Conservation (phyloP, 495 filamentous ascomycete species). For the Opeltia flavorubescens region DNA sequence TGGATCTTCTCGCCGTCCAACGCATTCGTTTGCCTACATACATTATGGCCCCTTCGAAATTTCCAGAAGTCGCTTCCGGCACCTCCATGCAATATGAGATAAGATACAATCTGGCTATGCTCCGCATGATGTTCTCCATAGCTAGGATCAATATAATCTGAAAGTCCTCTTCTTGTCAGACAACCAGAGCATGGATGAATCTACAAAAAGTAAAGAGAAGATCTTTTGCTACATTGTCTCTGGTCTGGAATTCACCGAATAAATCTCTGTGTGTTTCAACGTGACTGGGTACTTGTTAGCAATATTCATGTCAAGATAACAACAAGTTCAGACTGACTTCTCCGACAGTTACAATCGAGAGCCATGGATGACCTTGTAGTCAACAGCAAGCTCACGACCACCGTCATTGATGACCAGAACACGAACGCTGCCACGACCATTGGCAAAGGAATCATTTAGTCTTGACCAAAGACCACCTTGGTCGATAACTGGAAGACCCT, state of each 20-base stretch:
- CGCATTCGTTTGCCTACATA: not conserved
- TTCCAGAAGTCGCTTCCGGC: not conserved
- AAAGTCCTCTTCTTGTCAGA: not conserved
- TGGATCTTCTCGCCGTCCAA: not conserved
- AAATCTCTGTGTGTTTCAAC: too few species aligned
- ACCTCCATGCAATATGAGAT: not conserved
- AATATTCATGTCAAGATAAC: too few species aligned
- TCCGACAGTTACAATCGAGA: slow-evolving; percentile 39
- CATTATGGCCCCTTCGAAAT: not conserved
- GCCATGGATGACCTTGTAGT: slow-evolving; percentile 95
- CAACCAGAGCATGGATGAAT: not conserved
- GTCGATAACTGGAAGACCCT: slow-evolving; percentile 80
- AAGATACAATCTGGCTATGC: not conserved
- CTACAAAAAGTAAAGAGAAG: not conserved
- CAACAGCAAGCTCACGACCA: slow-evolving; percentile 87
- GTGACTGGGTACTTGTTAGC: too few species aligned
- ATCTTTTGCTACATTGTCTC: not conserved
- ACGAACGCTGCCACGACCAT: slow-evolving; percentile 83
- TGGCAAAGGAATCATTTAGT: slow-evolving; percentile 73
- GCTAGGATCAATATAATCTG: not conserved
- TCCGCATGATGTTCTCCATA: not conserved
- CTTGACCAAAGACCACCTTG: slow-evolving; percentile 77
- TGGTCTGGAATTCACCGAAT: not conserved
- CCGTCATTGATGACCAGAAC: slow-evolving; percentile 93
- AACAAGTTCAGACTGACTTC: not conserved